Evolutionary conservation across 2,329 filamentous ascomycete genomes (phyloP).

Genomic region (Penicillium sp.): DNA sequence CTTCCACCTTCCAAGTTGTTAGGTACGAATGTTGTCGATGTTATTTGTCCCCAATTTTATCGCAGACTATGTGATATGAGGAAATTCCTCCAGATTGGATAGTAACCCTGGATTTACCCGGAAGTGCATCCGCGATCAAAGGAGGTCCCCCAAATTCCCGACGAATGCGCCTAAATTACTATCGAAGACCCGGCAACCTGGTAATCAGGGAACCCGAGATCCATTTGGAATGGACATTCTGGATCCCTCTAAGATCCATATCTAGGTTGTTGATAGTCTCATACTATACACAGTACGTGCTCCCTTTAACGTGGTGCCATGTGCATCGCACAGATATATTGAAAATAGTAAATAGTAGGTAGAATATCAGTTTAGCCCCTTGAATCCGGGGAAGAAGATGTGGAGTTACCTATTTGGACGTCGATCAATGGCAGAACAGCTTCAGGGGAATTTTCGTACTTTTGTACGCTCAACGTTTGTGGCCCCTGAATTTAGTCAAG

Average conservation of each 20-base stretch:
- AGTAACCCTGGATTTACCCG: neutral
- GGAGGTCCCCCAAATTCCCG: neutral
- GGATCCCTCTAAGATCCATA: conserved; percentile 9
- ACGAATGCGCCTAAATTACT: neutral
- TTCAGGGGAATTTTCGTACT: conserved; percentile 1
- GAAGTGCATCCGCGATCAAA: conserved; percentile 1
- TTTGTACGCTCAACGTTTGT: conserved; percentile 4
- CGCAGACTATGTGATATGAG: neutral
- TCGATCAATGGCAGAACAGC: conserved; percentile 5
- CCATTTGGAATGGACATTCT: conserved; percentile 12
- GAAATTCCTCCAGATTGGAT: neutral
- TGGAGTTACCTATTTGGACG: conserved; percentile 5
- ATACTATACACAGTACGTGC: neutral
- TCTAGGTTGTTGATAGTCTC: neutral
- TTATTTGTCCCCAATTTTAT: neutral
- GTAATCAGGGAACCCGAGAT: conserved; percentile 12
- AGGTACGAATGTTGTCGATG: no score
- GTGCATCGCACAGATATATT: conserved; percentile 9
- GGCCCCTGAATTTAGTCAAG: conserved; percentile 2
- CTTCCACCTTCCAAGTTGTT: no score
- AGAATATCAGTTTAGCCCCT: conserved; percentile 10
- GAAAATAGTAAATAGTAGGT: no score
- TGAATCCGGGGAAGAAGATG: conserved; percentile 18
- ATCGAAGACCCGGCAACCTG: conserved; percentile 12
- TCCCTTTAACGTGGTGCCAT: neutral